Conservation (phyloP, 805 yeast species). For the Candida qinlingensis region DNA sequence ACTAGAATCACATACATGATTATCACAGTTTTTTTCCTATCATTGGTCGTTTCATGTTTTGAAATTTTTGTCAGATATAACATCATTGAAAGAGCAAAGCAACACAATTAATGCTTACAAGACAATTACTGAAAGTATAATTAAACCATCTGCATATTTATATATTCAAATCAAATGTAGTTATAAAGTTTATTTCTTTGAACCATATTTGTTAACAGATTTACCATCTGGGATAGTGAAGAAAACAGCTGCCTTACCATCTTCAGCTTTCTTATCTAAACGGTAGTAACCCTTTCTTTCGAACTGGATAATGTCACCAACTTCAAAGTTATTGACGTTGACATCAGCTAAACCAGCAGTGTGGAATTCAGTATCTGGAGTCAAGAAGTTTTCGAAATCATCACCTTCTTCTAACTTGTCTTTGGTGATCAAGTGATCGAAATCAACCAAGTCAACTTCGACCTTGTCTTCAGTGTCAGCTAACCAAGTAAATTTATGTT, state of each 20-base stretch:
- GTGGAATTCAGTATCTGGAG: slow-evolving; percentile 82
- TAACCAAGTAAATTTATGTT: slow-evolving; percentile 92
- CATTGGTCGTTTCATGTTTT: slow-evolving; percentile 68
- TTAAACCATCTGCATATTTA: not conserved
- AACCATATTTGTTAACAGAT: slow-evolving; percentile 68
- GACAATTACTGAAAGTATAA: no score
- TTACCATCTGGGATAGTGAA: slow-evolving; percentile 97
- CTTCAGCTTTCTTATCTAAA: slow-evolving; percentile 54
- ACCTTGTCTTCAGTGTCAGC: slow-evolving; percentile 73
- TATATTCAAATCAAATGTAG: not conserved
- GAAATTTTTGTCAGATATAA: slow-evolving; percentile 61
- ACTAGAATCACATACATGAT: slow-evolving; percentile 88
- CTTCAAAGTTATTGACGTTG: slow-evolving; percentile 70
- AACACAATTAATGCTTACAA: not conserved
- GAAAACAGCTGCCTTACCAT: slow-evolving; percentile 66
- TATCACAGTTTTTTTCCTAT: slow-evolving; percentile 72
- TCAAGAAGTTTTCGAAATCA: slow-evolving; percentile 85
- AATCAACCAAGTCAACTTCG: slow-evolving; percentile 77
- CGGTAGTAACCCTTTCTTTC: slow-evolving; percentile 97
- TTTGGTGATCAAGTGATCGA: slow-evolving; percentile 91
- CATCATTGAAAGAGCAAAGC: slow-evolving; percentile 31
- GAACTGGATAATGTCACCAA: slow-evolving; percentile 86
- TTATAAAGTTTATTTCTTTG: slow-evolving; percentile 39
- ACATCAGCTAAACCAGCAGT: slow-evolving; percentile 73
- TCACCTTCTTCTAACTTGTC: slow-evolving; percentile 94